Evolutionary conservation across 2,329 filamentous ascomycete species (phyloP).

Genomic region (Botrytis fragariae): DNA sequence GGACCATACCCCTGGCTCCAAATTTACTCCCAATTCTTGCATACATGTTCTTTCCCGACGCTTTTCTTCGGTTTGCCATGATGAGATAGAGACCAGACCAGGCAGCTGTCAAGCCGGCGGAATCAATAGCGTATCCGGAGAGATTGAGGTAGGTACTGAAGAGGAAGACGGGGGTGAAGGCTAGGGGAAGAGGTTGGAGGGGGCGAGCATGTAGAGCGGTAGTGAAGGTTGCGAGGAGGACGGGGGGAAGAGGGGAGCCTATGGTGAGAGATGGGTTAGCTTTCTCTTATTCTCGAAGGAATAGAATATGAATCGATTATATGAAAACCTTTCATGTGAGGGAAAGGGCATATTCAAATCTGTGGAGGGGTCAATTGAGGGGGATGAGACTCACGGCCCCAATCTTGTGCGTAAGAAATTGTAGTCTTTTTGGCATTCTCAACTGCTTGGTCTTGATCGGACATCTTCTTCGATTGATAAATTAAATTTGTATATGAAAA

Average conservation of each 20-base stretch:
- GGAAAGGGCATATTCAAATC: not conserved
- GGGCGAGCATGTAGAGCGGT: slow-evolving; percentile 65
- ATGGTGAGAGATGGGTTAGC: not conserved
- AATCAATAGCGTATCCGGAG: slow-evolving; percentile 59
- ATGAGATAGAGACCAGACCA: slow-evolving; percentile 66
- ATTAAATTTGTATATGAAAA: not conserved
- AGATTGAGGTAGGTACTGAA: slow-evolving; percentile 66
- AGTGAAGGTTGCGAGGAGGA: slow-evolving; percentile 62
- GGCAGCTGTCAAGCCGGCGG: slow-evolving; percentile 60
- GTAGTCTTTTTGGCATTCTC: slow-evolving; percentile 41
- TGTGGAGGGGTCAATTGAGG: not conserved
- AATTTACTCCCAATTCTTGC: slow-evolving; percentile 47
- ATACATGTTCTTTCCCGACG: slow-evolving; percentile 26
- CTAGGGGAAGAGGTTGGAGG: slow-evolving; percentile 62
- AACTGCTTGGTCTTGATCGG: slow-evolving; percentile 27
- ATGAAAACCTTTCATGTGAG: not conserved
- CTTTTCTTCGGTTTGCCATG: slow-evolving; percentile 55
- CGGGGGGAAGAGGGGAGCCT: slow-evolving; percentile 63
- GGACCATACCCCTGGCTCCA: slow-evolving; percentile 49
- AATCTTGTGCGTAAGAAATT: slow-evolving; percentile 47
- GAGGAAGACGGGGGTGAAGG: slow-evolving; percentile 64
- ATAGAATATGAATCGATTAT: not conserved
- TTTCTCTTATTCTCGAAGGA: not conserved
- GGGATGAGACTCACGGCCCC: slow-evolving; percentile 47
- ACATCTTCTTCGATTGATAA: slow-evolving; percentile 24